Evolutionary conservation across 495 filamentous ascomycete genomes (phyloP), one percentile per base, ranked within the genome.

Genomic region (Hyphodiscus hymeniophilus): DNA sequence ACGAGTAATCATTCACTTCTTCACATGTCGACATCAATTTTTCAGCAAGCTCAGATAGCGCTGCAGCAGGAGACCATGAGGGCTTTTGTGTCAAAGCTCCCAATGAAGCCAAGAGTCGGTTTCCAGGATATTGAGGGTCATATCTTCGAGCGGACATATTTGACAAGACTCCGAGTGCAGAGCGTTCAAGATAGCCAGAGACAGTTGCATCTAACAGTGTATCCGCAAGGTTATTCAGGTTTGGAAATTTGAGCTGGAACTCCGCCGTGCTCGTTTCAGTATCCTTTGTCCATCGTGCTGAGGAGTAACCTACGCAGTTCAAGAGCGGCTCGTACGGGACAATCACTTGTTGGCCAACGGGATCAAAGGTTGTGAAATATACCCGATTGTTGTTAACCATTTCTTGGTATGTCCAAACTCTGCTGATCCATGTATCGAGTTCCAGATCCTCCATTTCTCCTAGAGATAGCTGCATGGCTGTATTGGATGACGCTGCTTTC

Each of bases 361-460:
- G 17, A 15, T 4, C 7, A 8, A n/a, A 20, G n/a, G 46, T 33
- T 3, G 48, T 36, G 39, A 50, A 50, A 7, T 39, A 23, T 10
- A 39, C 26, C 8, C 16, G n/a, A 11, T 12, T 18, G 12, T 39
- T 20, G 17, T 50, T 50, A 18, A 50, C 40, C 6, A 50, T 23
- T 22, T 50, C 48, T 34, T 42, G 48, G 21, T 50, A 50, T 3
- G 48, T 50, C 48, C 48, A 50, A 15, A 44, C 38, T 5, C 48
- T 20, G 16, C 10, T 44, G 12, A 50, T 45, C 48, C 48, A 50
- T 12, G 3, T 22, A 16, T 50, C 48, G 12, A 16, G 7, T 31
- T 50, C 48, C 8, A 50, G 48, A 20, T 3, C 16, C n/a, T 3
- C 16, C 24, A 50, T 47, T 11, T 42, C 39, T 13, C 13, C 16